Evolutionary conservation across 306 rosid genomes (phyloP), one percentile per base, ranked within the genome.

Genomic region (Fragaria ananassa): DNA sequence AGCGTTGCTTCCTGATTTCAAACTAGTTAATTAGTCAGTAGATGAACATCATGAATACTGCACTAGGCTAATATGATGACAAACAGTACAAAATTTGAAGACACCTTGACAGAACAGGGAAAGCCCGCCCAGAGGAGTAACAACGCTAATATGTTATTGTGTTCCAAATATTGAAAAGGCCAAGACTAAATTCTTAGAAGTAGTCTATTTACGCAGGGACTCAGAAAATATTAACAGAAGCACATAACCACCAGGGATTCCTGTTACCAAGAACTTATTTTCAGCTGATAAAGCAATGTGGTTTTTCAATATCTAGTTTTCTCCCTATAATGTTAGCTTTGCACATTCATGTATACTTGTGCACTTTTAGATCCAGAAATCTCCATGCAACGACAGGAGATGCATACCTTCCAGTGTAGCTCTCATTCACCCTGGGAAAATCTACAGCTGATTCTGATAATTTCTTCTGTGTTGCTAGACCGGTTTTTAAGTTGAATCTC

Each of bases 381-480:
- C 68, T 76, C 58, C 78, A 44, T 34, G 63, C 12, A 54, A 31
- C 17, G 2, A 68, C 15, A 81, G 61, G 60, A 37, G 41, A 71
- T 54, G 41, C n/a, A 67, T 85, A 90, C 97, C 98, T 95, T 75
- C 97, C 91, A 6, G 97, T 92, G 89, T 92, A 95, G 87, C 87
- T 81, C 81, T 95, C 98, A 69, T 95, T 95, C 75, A 95, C 90
- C 83, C 97, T 85, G 54, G 98, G 98, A 82, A 95, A 95, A 82
- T 95, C 98, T 60, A 95, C 91, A 70, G 91, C 80, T 51, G 96
- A 69, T 49, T 82, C 88, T 21, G 97, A 95, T 47, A 95, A 83
- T 78, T 88, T 88, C 85, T 80, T 88, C 82, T 95, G 97, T 60
- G 90, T 76, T 78, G 98, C 97, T 68, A 70, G 80, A 12, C 97